A percentile compares a stretch with the other conserved stretches of the same genome.
These are phyloP conservation scores for Boletus insuetus DNA, from an alignment of 768 basidiomycete genomes.

Conservation along the genomic window DNA sequence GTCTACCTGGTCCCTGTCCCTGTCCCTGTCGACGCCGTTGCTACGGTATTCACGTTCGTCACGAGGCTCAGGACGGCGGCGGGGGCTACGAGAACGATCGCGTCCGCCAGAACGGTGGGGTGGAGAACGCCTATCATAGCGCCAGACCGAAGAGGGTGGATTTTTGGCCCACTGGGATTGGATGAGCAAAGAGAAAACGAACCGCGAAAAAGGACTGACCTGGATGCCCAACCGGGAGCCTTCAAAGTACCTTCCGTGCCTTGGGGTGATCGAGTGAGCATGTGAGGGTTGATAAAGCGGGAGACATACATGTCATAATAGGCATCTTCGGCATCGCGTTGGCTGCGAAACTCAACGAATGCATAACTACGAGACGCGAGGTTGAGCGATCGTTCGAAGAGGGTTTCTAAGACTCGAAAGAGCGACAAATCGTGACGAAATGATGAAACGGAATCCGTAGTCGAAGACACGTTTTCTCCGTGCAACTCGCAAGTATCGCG, in stretches of 20 bases:
- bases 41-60: constrained; percentile 40
- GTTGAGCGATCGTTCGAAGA: constrained; percentile 55
- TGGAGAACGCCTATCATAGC: constrained; percentile 59
- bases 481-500: constrained; percentile 26
- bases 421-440: constrained; percentile 32
- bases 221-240: constrained; percentile 75
- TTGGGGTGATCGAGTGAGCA: constrained; percentile 29
- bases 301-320: constrained; percentile 75
- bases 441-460: constrained; percentile 25
- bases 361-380: constrained; percentile 69
- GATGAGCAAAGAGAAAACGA: neutral
- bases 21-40: constrained; percentile 36
- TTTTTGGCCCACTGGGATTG: constrained; percentile 74
- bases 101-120: constrained; percentile 41
- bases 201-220: constrained; percentile 34
- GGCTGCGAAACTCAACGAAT: constrained; percentile 80
- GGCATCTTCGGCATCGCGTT: constrained; percentile 77
- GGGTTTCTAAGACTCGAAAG: constrained; percentile 36
- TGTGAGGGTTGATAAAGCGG: neutral
- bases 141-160: constrained; percentile 82
- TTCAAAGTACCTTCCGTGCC: constrained; percentile 77
- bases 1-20: constrained; percentile 32
- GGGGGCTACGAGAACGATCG: constrained; percentile 54
- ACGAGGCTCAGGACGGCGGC: constrained; percentile 40
- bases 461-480: constrained; percentile 29